Evolutionary conservation across 2,329 filamentous ascomycete species (phyloP).

Genomic region (Hymenoscyphus linearis): DNA sequence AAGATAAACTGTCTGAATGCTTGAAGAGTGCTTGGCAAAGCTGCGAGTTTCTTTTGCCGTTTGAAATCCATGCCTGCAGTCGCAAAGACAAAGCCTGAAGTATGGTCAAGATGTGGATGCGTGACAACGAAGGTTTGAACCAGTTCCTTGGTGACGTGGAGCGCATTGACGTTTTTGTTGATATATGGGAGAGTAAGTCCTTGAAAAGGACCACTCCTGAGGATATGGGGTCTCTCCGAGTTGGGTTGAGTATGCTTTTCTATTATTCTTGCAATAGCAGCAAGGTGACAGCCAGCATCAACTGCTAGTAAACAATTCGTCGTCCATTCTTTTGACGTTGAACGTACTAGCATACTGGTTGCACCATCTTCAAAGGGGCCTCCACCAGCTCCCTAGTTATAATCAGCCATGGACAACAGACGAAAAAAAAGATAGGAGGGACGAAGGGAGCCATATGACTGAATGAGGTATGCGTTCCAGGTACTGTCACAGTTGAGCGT

Average conservation of each 20-base stretch:
- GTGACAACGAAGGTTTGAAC: slow-evolving; percentile 90
- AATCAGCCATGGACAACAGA: slow-evolving; percentile 25
- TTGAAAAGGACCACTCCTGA: slow-evolving; percentile 69
- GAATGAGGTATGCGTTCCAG: not conserved
- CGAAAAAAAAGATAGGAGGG: not conserved
- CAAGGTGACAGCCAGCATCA: slow-evolving; percentile 86
- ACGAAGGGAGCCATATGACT: not conserved
- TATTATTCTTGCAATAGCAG: slow-evolving; percentile 76
- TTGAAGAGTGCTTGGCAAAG: slow-evolving; percentile 80
- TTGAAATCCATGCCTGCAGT: slow-evolving; percentile 79
- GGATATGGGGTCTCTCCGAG: slow-evolving; percentile 44
- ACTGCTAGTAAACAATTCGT: slow-evolving; percentile 84
- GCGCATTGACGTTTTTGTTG: slow-evolving; percentile 70
- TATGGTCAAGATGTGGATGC: slow-evolving; percentile 94
- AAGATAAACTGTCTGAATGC: slow-evolving; percentile 94
- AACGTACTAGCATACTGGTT: slow-evolving; percentile 84
- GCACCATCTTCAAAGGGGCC: slow-evolving; percentile 87
- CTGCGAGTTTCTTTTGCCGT: slow-evolving; percentile 79
- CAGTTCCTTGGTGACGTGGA: slow-evolving; percentile 71
- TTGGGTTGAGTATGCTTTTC: slow-evolving; percentile 24
- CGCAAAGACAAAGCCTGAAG: slow-evolving; percentile 87
- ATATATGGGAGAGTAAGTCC: slow-evolving; percentile 66
- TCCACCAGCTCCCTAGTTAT: slow-evolving; percentile 67
- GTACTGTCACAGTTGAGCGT: no score
- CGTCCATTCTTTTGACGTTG: slow-evolving; percentile 71